Percentiles rank a stretch among this genome's conserved stretches.
Conservation (phyloP, 768 basidiomycete species). For the Macrolepiota fuliginosa region DNA sequence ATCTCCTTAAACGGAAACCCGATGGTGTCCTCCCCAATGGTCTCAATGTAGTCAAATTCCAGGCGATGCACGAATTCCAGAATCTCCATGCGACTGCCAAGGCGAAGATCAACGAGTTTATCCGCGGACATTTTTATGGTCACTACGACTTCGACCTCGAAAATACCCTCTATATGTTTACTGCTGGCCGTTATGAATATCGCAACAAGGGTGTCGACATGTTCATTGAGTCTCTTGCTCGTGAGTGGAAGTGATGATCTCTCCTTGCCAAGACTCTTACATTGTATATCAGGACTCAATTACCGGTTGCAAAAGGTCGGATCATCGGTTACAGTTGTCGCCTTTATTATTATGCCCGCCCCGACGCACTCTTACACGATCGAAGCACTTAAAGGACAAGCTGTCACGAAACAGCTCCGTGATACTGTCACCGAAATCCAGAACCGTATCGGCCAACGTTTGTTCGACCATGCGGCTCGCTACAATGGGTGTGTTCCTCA, state of each 20-base stretch:
- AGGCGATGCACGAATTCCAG: conserved; percentile 99
- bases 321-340: conserved; percentile 84
- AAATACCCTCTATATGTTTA: conserved; percentile 93
- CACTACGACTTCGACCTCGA: conserved; percentile 96
- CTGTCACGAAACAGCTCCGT: conserved; percentile 93
- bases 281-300: conserved; percentile 38
- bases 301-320: conserved; percentile 52
- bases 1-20: conserved; percentile 94
- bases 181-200: conserved; percentile 98
- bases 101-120: conserved; percentile 98
- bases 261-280: background rate
- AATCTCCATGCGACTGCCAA: conserved; percentile 91
- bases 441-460: conserved; percentile 83
- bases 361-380: conserved; percentile 95
- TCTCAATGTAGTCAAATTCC: conserved; percentile 97
- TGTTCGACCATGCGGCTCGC: conserved; percentile 93
- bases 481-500: conserved; percentile 72
- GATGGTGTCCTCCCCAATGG: conserved; percentile 98
- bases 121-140: conserved; percentile 97
- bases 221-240: conserved; percentile 97
- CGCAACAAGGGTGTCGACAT: conserved; percentile 99
- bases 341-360: conserved; percentile 99
- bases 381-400: conserved; percentile 94
- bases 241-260: conserved; percentile 35
- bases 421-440: conserved; percentile 97